Base-by-base conservation (phyloP, 345 rosid species). In the Aegle marmelos region DNA sequence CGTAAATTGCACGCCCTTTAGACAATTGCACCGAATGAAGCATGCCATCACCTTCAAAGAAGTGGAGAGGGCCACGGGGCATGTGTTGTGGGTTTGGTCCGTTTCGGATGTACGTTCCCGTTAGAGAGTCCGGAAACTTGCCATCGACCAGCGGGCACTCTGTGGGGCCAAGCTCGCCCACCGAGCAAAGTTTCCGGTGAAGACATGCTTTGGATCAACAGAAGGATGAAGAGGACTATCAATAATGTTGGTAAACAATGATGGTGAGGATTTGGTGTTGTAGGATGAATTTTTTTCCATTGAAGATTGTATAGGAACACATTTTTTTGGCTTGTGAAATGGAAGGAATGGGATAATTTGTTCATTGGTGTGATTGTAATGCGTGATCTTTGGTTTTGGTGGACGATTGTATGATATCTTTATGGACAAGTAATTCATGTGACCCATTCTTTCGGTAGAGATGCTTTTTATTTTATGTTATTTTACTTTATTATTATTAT, bases 21-120 rank as follows among this genome's bases (percentile, higher is more conserved):
- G 77, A 74, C 14, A 78, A 19, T 22, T n/a, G 53, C 0, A 82
- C 1, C 2, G 79, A 75, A 75, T 82, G 82, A 54, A 82, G 56
- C 85, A 82, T 82, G 11, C 82, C 85, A 5, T 83, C 83, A 0
- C 81, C 86, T 74, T 80, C 83, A 2, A 74, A 77, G 22, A 77
- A 73, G 70, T 80, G 81, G 56, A 77, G 70, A 48, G 86, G 83
- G 31, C 83, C 64, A 0, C 17, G 2, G 11, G 81, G 56, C 37
- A 58, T 75, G 27, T 68, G 71, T 5, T 77, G 79, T 6, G 81
- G 81, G 31, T 83, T 83, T 3, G 83, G 65, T 25, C 83, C 86
- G 3, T 83, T 83, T 74, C 83, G 69, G 50, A 82, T 31, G 41
- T 78, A 78, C 9, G 63, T 66, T 3, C 82, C 85, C 1, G 71